Evolutionary conservation across 257 asterid genomes (phyloP).

Genomic region (Solanum lignicaule): DNA sequence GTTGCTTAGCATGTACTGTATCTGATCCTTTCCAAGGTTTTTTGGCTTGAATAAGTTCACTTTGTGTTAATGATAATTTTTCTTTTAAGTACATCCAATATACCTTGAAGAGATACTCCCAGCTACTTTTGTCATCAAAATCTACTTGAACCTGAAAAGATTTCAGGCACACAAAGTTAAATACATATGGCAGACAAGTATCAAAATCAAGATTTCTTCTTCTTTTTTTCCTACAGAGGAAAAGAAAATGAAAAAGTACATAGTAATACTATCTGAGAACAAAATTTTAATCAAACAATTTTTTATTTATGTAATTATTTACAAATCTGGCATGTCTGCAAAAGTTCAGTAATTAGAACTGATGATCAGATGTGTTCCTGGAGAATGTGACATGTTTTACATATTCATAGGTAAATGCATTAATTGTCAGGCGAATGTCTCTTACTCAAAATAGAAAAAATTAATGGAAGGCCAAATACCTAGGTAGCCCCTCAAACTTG

Average conservation of each 20-base stretch:
- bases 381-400: not conserved
- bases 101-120: conserved; percentile 91
- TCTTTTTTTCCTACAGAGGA: not conserved
- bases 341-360: not conserved
- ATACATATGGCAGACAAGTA: not conserved
- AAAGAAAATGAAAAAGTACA: not conserved
- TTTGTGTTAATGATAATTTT: conserved; percentile 44
- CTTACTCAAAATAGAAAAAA: not conserved
- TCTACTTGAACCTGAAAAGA: conserved; percentile 63
- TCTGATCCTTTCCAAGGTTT: conserved; percentile 36
- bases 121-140: conserved; percentile 78
- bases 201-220: not conserved
- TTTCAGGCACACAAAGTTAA: not conserved
- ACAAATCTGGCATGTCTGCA: not conserved
- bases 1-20: conserved; percentile 26
- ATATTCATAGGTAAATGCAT: not conserved
- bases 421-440: not conserved
- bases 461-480: not conserved
- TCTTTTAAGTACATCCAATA: conserved; percentile 70
- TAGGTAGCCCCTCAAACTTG: not conserved
- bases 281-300: not conserved
- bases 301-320: not conserved
- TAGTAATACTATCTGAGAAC: not conserved
- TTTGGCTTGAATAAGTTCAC: conserved; percentile 63
- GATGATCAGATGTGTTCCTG: not conserved